A percentile compares a stretch with the other conserved stretches of the same genome.
Conservation (phyloP, 2,329 filamentous ascomycete species). For the Paramyrothecium roridum region DNA sequence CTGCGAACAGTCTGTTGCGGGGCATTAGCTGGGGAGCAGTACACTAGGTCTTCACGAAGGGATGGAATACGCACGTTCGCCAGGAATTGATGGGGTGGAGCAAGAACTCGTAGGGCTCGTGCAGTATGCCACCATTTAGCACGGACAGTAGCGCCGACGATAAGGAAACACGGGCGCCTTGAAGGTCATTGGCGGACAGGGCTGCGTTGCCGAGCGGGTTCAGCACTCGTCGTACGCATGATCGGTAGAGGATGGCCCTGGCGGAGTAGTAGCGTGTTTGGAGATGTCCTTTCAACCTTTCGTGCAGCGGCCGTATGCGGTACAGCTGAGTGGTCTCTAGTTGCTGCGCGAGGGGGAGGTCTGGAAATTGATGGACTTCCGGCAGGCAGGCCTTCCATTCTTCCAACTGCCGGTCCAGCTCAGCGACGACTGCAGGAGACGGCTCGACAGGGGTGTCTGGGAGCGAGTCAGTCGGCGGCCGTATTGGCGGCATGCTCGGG, state of each 20-base stretch:
- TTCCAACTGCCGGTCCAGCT: conserved; percentile 12
- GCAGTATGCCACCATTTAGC: conserved; percentile 1
- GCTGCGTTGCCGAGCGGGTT: not conserved
- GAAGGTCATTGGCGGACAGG: conserved; percentile 1
- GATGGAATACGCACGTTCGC: conserved; percentile 3
- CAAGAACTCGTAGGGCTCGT: conserved; percentile 6
- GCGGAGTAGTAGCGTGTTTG: conserved; percentile 7
- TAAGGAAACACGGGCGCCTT: conserved; percentile 4
- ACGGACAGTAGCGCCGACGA: conserved; percentile 2
- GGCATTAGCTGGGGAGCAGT: too few relatives aligned
- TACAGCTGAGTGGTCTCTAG: not conserved
- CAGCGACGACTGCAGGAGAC: conserved; percentile 6
- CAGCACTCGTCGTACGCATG: conserved; percentile 8
- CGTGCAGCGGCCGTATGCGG: not conserved
- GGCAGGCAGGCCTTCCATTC: conserved; percentile 12
- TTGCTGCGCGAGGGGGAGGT: conserved; percentile 1
- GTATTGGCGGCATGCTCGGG: not conserved
- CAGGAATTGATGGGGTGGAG: conserved; percentile 12
- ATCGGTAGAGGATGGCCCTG: conserved; percentile 9
- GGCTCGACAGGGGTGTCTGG: not conserved
- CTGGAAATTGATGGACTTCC: conserved; percentile 2
- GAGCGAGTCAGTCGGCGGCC: not conserved
- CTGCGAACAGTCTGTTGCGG: conserved; percentile 6
- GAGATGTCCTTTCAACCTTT: conserved; percentile 4
- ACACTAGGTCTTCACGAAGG: too few relatives aligned